Percentiles rank a stretch among this genome's conserved stretches.
Conservation (phyloP, 768 basidiomycete species). For the Suillus cothurnatus region DNA sequence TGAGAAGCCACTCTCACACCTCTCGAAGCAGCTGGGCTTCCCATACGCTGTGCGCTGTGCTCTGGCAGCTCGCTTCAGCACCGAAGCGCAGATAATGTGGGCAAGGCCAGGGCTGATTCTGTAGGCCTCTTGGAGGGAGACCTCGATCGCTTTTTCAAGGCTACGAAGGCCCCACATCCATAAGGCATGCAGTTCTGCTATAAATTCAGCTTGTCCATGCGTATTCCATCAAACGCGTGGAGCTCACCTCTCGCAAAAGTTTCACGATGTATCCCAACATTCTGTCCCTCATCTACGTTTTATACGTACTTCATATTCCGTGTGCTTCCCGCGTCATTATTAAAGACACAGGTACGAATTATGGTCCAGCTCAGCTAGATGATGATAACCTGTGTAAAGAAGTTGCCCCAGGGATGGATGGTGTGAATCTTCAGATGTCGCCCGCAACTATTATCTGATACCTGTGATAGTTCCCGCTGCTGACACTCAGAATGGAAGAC, state of each 20-base stretch:
- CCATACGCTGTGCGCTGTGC: background rate
- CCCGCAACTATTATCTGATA: background rate
- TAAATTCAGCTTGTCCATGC: background rate
- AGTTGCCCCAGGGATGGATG: background rate
- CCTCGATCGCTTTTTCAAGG: constrained; percentile 1
- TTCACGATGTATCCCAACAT: background rate
- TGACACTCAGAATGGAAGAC: background rate
- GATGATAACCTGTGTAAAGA: background rate
- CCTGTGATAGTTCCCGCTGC: background rate
- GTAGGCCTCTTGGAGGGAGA: background rate
- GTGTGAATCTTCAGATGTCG: background rate
- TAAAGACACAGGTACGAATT: background rate
- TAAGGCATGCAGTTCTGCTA: background rate
- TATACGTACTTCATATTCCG: background rate
- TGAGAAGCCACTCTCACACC: constrained; percentile 5
- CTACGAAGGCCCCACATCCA: constrained; percentile 2
- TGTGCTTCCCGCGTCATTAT: background rate
- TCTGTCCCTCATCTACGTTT: background rate
- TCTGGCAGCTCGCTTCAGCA: background rate
- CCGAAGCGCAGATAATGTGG: constrained; percentile 1
- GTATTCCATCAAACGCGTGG: background rate
- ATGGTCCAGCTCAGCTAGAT: background rate
- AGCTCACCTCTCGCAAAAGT: background rate
- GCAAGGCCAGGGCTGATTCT: background rate
- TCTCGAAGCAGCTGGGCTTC: background rate